Evolutionary conservation across 1,284 basidiomycete genomes (phyloP).

Genomic region (Tilletiaria anomala): DNA sequence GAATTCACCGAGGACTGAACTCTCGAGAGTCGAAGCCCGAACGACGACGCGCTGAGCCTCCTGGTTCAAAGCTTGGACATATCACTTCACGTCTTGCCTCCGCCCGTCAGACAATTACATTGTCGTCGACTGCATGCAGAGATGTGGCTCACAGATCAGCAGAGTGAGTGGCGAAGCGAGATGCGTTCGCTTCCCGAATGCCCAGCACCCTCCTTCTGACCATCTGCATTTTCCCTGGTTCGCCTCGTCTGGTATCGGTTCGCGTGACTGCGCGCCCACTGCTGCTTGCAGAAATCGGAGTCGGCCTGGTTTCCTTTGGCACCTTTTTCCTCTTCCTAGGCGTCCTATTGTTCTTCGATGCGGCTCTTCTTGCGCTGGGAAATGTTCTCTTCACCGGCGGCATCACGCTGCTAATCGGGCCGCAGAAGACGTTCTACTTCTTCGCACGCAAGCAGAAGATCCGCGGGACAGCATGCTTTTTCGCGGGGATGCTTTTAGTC

Average conservation of each 20-base stretch:
- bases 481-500: constrained; percentile 44
- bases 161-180: constrained; percentile 30
- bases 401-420: constrained; percentile 38
- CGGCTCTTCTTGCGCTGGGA: constrained; percentile 85
- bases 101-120: too few relatives aligned
- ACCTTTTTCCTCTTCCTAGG: constrained; percentile 90
- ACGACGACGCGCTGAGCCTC: too few relatives aligned
- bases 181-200: too few relatives aligned
- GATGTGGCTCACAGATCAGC: constrained; percentile 40
- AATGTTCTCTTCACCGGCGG: constrained; percentile 47
- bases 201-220: neutral
- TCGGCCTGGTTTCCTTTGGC: constrained; percentile 93
- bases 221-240: too few relatives aligned
- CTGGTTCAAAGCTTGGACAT: too few relatives aligned
- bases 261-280: neutral
- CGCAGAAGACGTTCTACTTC: constrained; percentile 82
- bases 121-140: too few relatives aligned
- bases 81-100: too few relatives aligned
- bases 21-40: too few relatives aligned
- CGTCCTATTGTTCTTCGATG: constrained; percentile 91
- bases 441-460: constrained; percentile 93
- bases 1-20: too few relatives aligned
- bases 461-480: constrained; percentile 53
- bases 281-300: constrained; percentile 42
- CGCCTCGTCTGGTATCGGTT: neutral